These are phyloP conservation scores for Phialemonium atrogriseum DNA, from an alignment of 2,329 filamentous ascomycete genomes.

Conservation along the genomic window DNA sequence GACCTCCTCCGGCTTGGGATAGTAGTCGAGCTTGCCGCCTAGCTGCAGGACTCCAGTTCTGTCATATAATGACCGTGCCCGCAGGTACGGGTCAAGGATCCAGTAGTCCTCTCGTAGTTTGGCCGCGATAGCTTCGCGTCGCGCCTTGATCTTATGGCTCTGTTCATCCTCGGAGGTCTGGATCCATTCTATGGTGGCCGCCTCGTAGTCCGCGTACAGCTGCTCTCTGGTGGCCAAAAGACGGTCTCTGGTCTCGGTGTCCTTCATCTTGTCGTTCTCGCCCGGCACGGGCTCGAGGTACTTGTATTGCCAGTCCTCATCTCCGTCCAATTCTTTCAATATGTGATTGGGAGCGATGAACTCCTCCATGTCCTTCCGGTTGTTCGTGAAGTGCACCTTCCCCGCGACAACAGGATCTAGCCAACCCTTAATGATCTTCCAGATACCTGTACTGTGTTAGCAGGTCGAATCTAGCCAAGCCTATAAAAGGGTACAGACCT, in stretches of 20 bases:
- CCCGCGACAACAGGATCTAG: conserved; percentile 90
- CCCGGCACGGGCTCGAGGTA: conserved; percentile 68
- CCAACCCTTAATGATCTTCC: conserved; percentile 94
- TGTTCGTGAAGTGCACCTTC: conserved; percentile 91
- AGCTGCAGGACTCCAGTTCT: conserved; percentile 62
- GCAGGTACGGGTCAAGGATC: conserved; percentile 77
- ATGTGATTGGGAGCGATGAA: conserved; percentile 68
- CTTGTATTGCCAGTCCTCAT: conserved; percentile 75
- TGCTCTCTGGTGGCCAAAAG: conserved; percentile 55
- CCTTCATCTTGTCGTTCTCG: conserved; percentile 71
- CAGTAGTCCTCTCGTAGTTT: conserved; percentile 72
- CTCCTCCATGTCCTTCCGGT: conserved; percentile 64
- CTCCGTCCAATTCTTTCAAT: conserved; percentile 75
- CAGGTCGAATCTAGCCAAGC: background rate
- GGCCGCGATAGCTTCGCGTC: conserved; percentile 54
- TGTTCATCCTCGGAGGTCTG: conserved; percentile 36
- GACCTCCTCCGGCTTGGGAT: conserved; percentile 29
- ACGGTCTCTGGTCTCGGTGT: conserved; percentile 51
- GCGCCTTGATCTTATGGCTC: conserved; percentile 40
- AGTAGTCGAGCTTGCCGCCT: conserved; percentile 65
- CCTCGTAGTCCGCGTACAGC: conserved; percentile 67
- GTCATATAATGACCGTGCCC: conserved; percentile 80
- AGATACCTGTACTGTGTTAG: conserved; percentile 55
- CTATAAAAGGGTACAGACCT: conserved; percentile 38
- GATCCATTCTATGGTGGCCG: conserved; percentile 70